These are phyloP conservation scores for Lizanozyma gosingica DNA, from an alignment of 1,139 yeast species.

Conservation along the genomic window DNA sequence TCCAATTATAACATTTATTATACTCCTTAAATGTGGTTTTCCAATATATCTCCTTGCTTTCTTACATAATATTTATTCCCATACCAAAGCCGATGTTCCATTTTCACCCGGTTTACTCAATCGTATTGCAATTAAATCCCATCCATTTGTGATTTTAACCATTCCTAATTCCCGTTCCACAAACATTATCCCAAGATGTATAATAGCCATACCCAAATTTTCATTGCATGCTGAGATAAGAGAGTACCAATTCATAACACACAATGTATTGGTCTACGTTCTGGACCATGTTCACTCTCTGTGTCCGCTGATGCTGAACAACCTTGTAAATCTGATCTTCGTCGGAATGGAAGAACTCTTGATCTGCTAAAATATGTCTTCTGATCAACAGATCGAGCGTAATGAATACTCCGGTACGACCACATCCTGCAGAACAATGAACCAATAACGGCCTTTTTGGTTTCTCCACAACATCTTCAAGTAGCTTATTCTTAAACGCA, in stretches of 20 bases:
- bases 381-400: constrained; percentile 11
- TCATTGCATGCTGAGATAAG: no score
- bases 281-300: constrained; percentile 20
- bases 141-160: no score
- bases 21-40: no score
- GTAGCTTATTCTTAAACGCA: constrained; percentile 35
- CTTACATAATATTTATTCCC: no score
- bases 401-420: constrained; percentile 13
- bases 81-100: no score
- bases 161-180: no score
- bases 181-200: no score
- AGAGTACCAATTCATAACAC: constrained; percentile 17
- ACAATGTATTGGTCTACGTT: constrained; percentile 19
- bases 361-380: background rate
- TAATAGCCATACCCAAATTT: no score
- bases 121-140: no score
- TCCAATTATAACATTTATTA: no score
- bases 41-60: no score
- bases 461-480: constrained; percentile 13
- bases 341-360: background rate
- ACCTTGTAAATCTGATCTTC: constrained; percentile 9
- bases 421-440: constrained; percentile 13
- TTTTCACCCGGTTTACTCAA: no score
- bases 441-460: constrained; percentile 5
- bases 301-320: constrained; percentile 17